Evolutionary conservation across 1,139 yeast genomes (phyloP).

Genomic region (Candida sanyaensis): DNA sequence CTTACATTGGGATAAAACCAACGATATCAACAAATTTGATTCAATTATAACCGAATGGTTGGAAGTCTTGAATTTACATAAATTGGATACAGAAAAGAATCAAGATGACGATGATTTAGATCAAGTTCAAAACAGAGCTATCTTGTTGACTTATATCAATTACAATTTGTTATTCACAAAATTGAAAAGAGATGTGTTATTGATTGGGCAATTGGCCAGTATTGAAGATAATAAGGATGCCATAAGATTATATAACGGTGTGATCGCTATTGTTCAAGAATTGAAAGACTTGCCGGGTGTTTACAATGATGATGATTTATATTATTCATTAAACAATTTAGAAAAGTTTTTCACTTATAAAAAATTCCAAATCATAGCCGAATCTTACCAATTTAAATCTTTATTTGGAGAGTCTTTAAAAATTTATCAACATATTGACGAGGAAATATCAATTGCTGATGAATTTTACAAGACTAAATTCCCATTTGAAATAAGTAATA

Average conservation of each 20-base stretch:
- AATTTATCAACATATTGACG: constrained; percentile 40
- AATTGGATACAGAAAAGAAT: constrained; percentile 45
- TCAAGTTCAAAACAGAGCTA: constrained; percentile 70
- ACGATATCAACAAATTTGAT: constrained; percentile 33
- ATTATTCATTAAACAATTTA: constrained; percentile 53
- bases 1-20: constrained; percentile 24
- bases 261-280: constrained; percentile 51
- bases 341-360: constrained; percentile 45
- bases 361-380: constrained; percentile 49
- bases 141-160: constrained; percentile 71
- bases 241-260: constrained; percentile 50
- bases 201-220: constrained; percentile 38
- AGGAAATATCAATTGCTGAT: constrained; percentile 14
- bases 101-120: constrained; percentile 50
- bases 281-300: constrained; percentile 88
- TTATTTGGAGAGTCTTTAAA: constrained; percentile 58
- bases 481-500: constrained; percentile 41
- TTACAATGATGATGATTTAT: constrained; percentile 74
- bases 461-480: constrained; percentile 32
- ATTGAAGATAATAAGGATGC: constrained; percentile 45
- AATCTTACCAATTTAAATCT: constrained; percentile 47
- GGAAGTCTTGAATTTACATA: constrained; percentile 47
- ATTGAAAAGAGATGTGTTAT: constrained; percentile 67
- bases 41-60: constrained; percentile 37
- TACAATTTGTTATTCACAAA: constrained; percentile 67